A percentile compares a stretch with the other conserved stretches of the same genome.
Conservation (phyloP, 139 green algal species). For the Mesotaenium endlicherianum region DNA sequence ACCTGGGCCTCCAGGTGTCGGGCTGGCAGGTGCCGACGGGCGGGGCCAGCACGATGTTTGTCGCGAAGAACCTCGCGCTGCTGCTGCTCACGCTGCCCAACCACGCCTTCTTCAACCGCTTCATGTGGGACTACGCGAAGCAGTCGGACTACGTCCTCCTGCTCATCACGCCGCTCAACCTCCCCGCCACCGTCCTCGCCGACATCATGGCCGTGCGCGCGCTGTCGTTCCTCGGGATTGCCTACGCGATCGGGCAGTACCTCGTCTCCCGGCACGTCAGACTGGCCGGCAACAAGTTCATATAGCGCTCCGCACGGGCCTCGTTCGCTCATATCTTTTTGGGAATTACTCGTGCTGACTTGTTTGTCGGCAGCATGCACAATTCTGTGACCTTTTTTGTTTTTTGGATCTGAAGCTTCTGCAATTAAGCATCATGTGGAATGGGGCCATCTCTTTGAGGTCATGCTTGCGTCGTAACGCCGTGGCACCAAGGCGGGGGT, state of each 20-base stretch:
- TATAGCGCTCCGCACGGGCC: no score
- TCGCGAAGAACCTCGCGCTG: conserved; percentile 17
- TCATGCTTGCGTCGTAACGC: no score
- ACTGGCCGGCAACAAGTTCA: conserved; percentile 56
- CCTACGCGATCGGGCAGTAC: conserved; percentile 57
- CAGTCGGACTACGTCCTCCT: conserved; percentile 53
- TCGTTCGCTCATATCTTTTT: no score
- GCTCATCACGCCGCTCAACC: conserved; percentile 60
- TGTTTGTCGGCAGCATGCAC: no score
- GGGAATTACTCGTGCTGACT: no score
- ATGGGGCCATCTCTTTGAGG: no score
- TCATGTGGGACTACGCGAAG: conserved; percentile 62
- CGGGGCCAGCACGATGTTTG: not conserved
- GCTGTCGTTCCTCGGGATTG: conserved; percentile 55
- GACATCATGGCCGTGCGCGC: conserved; percentile 53
- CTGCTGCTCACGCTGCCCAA: conserved; percentile 51
- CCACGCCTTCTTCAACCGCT: conserved; percentile 58
- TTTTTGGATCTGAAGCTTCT: no score
- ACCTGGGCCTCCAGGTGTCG: not conserved
- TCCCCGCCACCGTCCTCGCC: conserved; percentile 57
- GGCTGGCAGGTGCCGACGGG: not conserved
- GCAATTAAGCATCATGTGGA: no score
- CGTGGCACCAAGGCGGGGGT: no score
- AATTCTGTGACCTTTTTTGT: no score
- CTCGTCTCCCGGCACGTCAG: conserved; percentile 59